These are phyloP conservation scores for Aspergillus sergii DNA, from an alignment of 2,329 filamentous ascomycete genomes.

Conservation along the genomic window DNA sequence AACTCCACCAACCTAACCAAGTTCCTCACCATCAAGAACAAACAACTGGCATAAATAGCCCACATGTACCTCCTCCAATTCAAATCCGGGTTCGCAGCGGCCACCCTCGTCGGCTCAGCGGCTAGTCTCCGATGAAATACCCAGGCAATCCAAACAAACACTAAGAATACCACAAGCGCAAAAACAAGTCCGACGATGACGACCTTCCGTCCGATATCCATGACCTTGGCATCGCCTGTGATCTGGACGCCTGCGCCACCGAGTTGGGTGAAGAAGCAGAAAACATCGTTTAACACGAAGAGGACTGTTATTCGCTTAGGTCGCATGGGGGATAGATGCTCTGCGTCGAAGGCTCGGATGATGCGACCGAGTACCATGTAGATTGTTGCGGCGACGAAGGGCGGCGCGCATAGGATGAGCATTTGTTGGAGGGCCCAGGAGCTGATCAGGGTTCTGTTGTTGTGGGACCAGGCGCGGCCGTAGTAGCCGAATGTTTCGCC, in stretches of 20 bases:
- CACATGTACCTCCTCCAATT: slow-evolving; percentile 23
- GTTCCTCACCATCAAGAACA: slow-evolving; percentile 40
- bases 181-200: slow-evolving; percentile 34
- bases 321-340: slow-evolving; percentile 38
- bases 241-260: slow-evolving; percentile 35
- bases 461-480: slow-evolving; percentile 38
- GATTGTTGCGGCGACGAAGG: slow-evolving; percentile 41
- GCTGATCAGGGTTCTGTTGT: slow-evolving; percentile 24
- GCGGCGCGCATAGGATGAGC: slow-evolving; percentile 44
- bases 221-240: slow-evolving; percentile 22
- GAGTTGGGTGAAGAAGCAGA: slow-evolving; percentile 39
- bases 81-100: slow-evolving; percentile 17
- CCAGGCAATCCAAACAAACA: slow-evolving; percentile 29
- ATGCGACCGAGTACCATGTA: slow-evolving; percentile 47
- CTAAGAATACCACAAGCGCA: slow-evolving; percentile 29
- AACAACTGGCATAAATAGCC: slow-evolving; percentile 22
- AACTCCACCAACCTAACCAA: slow-evolving; percentile 34
- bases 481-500: slow-evolving; percentile 42
- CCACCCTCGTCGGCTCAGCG: slow-evolving; percentile 19
- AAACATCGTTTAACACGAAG: slow-evolving; percentile 40
- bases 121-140: slow-evolving; percentile 27
- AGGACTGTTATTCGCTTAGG: slow-evolving; percentile 40
- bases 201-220: slow-evolving; percentile 28
- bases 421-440: slow-evolving; percentile 43
- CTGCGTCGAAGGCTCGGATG: slow-evolving; percentile 38